Evolutionary conservation across 1,284 basidiomycete species (phyloP).

Genomic region (Trametes pubescens): DNA sequence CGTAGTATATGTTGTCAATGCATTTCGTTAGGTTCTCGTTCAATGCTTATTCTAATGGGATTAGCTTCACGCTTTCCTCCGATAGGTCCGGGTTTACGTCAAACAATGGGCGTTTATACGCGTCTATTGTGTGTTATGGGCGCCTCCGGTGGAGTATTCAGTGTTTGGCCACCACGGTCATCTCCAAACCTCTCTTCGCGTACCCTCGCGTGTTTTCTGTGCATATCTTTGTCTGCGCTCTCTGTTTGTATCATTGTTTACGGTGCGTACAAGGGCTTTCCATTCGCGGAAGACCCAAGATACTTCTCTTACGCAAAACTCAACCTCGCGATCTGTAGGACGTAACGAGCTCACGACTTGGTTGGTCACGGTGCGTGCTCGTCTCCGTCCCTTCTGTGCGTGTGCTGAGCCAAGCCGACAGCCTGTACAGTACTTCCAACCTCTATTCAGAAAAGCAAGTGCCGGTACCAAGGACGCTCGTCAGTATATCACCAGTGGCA

Average conservation of each 20-base stretch:
- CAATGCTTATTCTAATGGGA: conserved; percentile 5
- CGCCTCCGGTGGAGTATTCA: conserved; percentile 5
- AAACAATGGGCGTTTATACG: conserved; percentile 10
- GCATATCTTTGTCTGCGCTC: not conserved
- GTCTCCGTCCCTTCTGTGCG: conserved; percentile 1
- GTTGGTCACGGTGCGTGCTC: conserved; percentile 26
- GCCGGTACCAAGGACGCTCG: not conserved
- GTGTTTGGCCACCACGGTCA: conserved; percentile 30
- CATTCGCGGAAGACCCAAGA: not conserved
- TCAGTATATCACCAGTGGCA: not conserved
- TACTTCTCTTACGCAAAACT: conserved; percentile 17
- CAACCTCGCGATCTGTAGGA: conserved; percentile 10
- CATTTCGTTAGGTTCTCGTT: not conserved
- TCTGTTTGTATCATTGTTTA: conserved; percentile 28
- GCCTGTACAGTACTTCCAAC: conserved; percentile 26
- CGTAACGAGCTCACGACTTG: conserved; percentile 30
- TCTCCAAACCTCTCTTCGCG: conserved; percentile 12
- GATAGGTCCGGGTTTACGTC: conserved; percentile 3
- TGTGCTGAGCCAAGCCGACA: conserved; percentile 20
- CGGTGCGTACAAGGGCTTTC: conserved; percentile 21
- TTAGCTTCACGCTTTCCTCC: not conserved
- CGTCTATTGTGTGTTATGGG: conserved; percentile 16
- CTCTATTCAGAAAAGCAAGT: not conserved
- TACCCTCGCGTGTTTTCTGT: conserved; percentile 4
- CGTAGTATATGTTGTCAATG: conserved; percentile 25